Evolutionary conservation across 106 monocot genomes (phyloP).

Genomic region (Apostasia ramifera): DNA sequence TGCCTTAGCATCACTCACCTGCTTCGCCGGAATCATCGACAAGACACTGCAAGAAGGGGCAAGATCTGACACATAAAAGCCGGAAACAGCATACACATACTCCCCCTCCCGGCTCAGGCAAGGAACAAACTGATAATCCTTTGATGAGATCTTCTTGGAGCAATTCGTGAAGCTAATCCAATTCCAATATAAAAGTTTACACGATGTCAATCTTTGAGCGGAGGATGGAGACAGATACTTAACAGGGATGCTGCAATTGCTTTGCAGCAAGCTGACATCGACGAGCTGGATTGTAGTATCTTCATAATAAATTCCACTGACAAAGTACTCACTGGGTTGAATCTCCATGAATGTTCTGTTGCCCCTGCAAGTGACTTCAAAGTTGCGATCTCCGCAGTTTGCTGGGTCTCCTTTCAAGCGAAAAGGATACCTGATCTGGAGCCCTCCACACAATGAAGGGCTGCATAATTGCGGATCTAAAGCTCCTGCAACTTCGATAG

Average conservation of each 20-base stretch:
- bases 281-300: not conserved
- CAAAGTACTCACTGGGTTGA: constrained; percentile 1
- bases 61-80: not conserved
- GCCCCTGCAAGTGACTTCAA: constrained; percentile 4
- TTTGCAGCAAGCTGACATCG: not conserved
- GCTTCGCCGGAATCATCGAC: not conserved
- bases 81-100: not conserved
- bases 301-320: not conserved
- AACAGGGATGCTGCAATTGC: not conserved
- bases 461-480: not conserved
- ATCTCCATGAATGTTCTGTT: constrained; percentile 9
- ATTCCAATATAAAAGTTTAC: not conserved
- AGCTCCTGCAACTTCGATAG: not conserved
- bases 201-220: not conserved
- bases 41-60: constrained; percentile 8
- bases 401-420: not conserved
- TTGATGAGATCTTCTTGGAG: not conserved
- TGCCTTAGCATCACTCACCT: not conserved
- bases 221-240: not conserved
- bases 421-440: constrained; percentile 1
- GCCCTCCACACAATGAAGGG: not conserved
- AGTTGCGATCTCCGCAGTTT: constrained; percentile 4
- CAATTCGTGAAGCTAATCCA: not conserved
- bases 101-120: not conserved
- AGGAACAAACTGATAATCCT: not conserved